Conservation (phyloP, 2,329 filamentous ascomycete genomes). For the Aspergillus neotritici region DNA sequence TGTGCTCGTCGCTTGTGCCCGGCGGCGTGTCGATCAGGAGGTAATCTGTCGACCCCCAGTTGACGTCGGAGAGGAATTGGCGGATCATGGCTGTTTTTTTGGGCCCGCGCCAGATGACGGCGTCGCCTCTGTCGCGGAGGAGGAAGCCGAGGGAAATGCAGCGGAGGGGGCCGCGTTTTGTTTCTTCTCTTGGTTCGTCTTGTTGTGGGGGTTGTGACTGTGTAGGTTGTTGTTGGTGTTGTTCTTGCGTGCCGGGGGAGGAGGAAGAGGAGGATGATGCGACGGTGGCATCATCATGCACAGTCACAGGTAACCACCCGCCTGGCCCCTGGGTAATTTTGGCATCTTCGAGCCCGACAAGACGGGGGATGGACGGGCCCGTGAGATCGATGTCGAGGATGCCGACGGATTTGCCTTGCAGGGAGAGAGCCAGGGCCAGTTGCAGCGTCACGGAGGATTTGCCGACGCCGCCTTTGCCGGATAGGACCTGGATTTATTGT, state of each 20-base stretch:
- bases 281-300: constrained; percentile 58
- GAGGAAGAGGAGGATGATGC: background rate
- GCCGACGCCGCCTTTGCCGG: constrained; percentile 94
- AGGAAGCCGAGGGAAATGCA: constrained; percentile 95
- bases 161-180: constrained; percentile 36
- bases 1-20: constrained; percentile 94
- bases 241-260: constrained; percentile 6
- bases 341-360: constrained; percentile 80
- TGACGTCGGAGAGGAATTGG: constrained; percentile 87
- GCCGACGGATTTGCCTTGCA: constrained; percentile 81
- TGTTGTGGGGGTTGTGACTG: constrained; percentile 7
- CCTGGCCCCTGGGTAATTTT: constrained; percentile 89
- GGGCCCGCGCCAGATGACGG: constrained; percentile 93
- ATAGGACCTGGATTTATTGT: constrained; percentile 57
- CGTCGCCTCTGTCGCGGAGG: constrained; percentile 73
- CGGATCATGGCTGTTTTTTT: constrained; percentile 99
- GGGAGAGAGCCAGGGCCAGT: constrained; percentile 79
- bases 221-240: constrained; percentile 4
- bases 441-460: constrained; percentile 98
- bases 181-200: background rate
- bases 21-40: constrained; percentile 93
- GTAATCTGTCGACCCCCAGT: constrained; percentile 83
- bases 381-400: constrained; percentile 96
- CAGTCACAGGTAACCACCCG: constrained; percentile 84
- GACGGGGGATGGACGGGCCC: constrained; percentile 89